A percentile compares a stretch with the other conserved stretches of the same genome.
Evolutionary conservation across 176 grass and related monocot species (phyloP).

Genomic region (Saccharum spontaneum): DNA sequence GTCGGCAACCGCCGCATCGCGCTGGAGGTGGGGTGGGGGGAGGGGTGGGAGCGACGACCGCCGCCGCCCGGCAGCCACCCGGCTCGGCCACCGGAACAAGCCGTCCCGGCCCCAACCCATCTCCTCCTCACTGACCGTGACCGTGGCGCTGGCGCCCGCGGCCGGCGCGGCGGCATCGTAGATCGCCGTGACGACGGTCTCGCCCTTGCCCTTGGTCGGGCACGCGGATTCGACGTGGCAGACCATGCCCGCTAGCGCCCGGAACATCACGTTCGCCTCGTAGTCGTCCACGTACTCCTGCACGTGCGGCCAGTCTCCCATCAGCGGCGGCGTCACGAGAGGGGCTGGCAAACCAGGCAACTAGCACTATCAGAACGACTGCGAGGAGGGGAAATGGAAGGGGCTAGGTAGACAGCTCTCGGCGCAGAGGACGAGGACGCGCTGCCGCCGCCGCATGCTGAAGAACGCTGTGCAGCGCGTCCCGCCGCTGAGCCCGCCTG

Average conservation of each 20-base stretch:
- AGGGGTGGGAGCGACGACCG: too few species aligned
- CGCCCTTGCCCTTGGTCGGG: constrained; percentile 53
- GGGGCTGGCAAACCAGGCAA: too few species aligned
- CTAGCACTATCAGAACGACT: too few species aligned
- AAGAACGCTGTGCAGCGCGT: constrained; percentile 41
- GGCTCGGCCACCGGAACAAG: too few species aligned
- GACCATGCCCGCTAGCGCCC: constrained; percentile 30
- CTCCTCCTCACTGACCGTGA: neutral
- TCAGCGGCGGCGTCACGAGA: too few species aligned
- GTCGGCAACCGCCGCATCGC: too few species aligned
- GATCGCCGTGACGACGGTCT: constrained; percentile 40
- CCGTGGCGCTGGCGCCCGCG: too few species aligned
- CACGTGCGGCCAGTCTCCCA: too few species aligned
- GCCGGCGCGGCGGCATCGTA: neutral
- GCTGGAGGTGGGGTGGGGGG: too few species aligned
- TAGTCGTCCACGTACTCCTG: constrained; percentile 56
- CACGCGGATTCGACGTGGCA: constrained; percentile 39
- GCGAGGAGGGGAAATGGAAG: too few species aligned
- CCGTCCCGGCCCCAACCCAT: too few species aligned
- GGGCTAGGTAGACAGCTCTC: neutral
- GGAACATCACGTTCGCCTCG: constrained; percentile 46
- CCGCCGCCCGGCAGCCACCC: too few species aligned
- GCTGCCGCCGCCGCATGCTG: constrained; percentile 13
- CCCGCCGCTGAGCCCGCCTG: constrained; percentile 6
- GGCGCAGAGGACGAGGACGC: constrained; percentile 46